Evolutionary conservation across 805 yeast species (phyloP).

Genomic region (Yarrowia keelungensis): DNA sequence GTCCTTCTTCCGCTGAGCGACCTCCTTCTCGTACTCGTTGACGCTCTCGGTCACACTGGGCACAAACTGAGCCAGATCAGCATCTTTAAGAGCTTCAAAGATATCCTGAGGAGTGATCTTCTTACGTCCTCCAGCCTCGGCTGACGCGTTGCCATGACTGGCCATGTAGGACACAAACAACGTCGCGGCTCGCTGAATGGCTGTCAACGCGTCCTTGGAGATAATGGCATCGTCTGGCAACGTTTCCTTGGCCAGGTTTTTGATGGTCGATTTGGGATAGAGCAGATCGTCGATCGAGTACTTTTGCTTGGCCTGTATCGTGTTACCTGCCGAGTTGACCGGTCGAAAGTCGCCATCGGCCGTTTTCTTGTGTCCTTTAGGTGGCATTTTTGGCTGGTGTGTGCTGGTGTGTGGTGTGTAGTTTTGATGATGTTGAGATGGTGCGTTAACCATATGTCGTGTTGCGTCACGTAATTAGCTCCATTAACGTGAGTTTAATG

Average conservation of each 20-base stretch:
- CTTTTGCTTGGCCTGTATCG: constrained; percentile 25
- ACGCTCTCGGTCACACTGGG: constrained; percentile 26
- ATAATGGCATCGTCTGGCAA: constrained; percentile 32
- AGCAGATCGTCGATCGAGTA: constrained; percentile 29
- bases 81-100: constrained; percentile 27
- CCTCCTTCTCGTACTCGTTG: constrained; percentile 30
- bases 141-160: constrained; percentile 14
- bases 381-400: constrained; percentile 2
- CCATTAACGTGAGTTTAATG: neutral
- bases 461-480: constrained; percentile 6
- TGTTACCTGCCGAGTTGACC: constrained; percentile 32
- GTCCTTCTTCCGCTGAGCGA: constrained; percentile 24
- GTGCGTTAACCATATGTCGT: neutral
- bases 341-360: constrained; percentile 34
- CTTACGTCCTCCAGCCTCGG: constrained; percentile 28
- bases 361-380: constrained; percentile 34
- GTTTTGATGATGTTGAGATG: neutral
- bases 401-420: neutral
- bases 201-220: constrained; percentile 36
- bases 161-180: constrained; percentile 36
- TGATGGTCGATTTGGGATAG: constrained; percentile 32
- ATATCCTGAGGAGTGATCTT: constrained; percentile 31
- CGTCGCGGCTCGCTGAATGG: constrained; percentile 32
- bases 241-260: constrained; percentile 35
- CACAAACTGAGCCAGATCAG: constrained; percentile 33